phyloP scores from a whole-genome alignment of 768 basidiomycete genomes.

The Sporobolomyces phaffii region DNA sequence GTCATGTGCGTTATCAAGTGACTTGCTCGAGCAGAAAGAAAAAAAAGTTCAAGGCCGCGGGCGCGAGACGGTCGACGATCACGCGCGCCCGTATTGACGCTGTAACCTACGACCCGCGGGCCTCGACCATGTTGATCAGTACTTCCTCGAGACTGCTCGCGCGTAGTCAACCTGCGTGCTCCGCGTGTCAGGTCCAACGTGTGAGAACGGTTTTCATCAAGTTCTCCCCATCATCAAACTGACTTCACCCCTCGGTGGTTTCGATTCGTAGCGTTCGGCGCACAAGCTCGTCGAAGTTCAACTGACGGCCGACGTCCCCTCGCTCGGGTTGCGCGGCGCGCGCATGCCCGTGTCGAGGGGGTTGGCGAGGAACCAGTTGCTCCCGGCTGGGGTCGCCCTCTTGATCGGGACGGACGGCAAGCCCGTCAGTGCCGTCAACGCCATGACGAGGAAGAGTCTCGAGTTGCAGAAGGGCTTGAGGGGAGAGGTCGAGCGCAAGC shows the following conservation, averaged over 20 bases:
- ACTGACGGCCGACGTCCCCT: slow-evolving; percentile 16
- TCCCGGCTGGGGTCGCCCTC: slow-evolving; percentile 8
- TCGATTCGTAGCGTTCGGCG: slow-evolving; percentile 17
- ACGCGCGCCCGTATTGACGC: too few species aligned
- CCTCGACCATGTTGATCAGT: background rate
- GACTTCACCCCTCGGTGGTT: too few species aligned
- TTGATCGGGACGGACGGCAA: slow-evolving; percentile 17
- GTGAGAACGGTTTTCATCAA: background rate
- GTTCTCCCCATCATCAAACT: background rate
- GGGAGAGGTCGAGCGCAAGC: background rate
- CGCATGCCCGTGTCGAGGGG: slow-evolving; percentile 18
- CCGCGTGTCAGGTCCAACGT: background rate
- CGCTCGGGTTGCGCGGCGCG: slow-evolving; percentile 13
- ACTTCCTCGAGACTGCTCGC: background rate
- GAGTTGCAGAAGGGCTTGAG: background rate
- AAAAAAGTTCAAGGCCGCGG: background rate
- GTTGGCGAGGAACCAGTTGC: slow-evolving; percentile 19
- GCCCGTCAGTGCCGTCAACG: slow-evolving; percentile 2
- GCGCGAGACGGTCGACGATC: background rate
- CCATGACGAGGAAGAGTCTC: slow-evolving; percentile 3
- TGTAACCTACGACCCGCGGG: background rate
- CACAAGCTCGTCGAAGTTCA: slow-evolving; percentile 34
- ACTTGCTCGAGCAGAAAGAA: background rate
- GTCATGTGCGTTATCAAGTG: background rate
- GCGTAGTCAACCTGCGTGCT: background rate